Base-by-base conservation (phyloP, 108 stramenopile genomes). In the Mediolabrus comicus region DNA sequence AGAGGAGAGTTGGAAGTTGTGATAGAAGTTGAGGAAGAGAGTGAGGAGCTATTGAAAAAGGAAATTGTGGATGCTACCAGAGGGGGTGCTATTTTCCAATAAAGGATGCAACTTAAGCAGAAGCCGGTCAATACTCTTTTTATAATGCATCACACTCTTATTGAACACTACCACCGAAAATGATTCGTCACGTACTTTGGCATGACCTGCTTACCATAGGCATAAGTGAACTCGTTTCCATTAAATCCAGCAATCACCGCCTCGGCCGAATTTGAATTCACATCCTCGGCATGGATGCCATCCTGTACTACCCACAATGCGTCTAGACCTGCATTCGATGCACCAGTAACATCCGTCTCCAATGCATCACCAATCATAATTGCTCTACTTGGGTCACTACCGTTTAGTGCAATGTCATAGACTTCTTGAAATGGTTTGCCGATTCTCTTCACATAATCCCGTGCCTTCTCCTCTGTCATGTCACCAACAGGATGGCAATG, bases 301-400 rank as follows among this genome's bases (percentile, higher is more conserved):
- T 89, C 80, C 5, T 79, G 78, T 12, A 88, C 67, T 1, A 94
- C 83, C 92, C 92, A 94, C 22, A 91, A 49, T 7, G 86, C 73
- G 38, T 69, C 78, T n/a, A 78, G 61, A 8, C 86, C 86, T 1
- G 62, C 63, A 25, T 25, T 54, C 9, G 65, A 53, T 5, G 84
- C 92, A 31, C 92, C 92, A 25, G 71, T 77, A 11, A 94, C 65
- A 67, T 94, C 92, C 17, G 92, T 94, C 59, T 94, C 92, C n/a
- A 94, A 67, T 8, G 92, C 90, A 79, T 94, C 92, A 16, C 89
- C 90, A 39, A 94, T 74, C 92, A 94, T 94, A 41, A 84, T 82
- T 0, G 68, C 79, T 19, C 80, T 69, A 12, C 71, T 56, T 32
- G 51, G 31, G 3, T 77, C 68, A 11, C 67, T 33, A 16, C 41